Percentiles rank a stretch among this genome's conserved stretches.
phyloP scores from a whole-genome alignment of 2,329 filamentous ascomycete species.

The Penicillium brevicompactum region DNA sequence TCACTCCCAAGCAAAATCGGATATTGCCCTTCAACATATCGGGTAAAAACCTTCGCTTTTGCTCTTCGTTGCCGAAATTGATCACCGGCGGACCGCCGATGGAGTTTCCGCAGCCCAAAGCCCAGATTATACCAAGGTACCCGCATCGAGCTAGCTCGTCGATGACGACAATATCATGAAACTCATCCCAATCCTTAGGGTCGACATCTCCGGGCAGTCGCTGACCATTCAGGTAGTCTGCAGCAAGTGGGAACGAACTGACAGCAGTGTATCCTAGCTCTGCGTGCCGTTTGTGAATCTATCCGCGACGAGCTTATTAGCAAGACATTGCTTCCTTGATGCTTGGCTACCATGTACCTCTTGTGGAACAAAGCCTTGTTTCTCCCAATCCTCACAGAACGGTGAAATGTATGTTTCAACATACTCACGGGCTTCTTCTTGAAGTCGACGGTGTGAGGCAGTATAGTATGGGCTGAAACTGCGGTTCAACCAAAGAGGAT shows the following conservation, averaged over 20 bases:
- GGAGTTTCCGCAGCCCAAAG: slow-evolving; percentile 33
- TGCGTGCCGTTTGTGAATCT: slow-evolving; percentile 21
- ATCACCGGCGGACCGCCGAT: slow-evolving; percentile 37
- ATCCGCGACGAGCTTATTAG: neutral
- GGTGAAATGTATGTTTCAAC: slow-evolving; percentile 28
- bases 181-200: slow-evolving; percentile 38
- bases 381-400: slow-evolving; percentile 30
- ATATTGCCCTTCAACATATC: slow-evolving; percentile 59
- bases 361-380: slow-evolving; percentile 22
- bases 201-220: slow-evolving; percentile 31
- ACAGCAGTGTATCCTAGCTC: slow-evolving; percentile 26
- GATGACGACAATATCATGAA: slow-evolving; percentile 40
- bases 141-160: slow-evolving; percentile 42
- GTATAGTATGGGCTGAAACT: slow-evolving; percentile 26
- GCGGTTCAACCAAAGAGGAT: slow-evolving; percentile 29
- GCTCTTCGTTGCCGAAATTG: slow-evolving; percentile 32
- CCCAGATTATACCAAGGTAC: slow-evolving; percentile 35
- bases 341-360: slow-evolving; percentile 22
- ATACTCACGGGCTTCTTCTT: slow-evolving; percentile 27
- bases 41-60: slow-evolving; percentile 54
- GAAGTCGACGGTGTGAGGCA: slow-evolving; percentile 24
- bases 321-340: neutral
- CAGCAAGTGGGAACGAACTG: slow-evolving; percentile 20
- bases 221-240: slow-evolving; percentile 19
- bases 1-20: slow-evolving; percentile 64